Evolutionary conservation across 768 basidiomycete genomes (phyloP), one percentile per base, ranked within the genome.

Genomic region (Clitopilus passeckerianus): DNA sequence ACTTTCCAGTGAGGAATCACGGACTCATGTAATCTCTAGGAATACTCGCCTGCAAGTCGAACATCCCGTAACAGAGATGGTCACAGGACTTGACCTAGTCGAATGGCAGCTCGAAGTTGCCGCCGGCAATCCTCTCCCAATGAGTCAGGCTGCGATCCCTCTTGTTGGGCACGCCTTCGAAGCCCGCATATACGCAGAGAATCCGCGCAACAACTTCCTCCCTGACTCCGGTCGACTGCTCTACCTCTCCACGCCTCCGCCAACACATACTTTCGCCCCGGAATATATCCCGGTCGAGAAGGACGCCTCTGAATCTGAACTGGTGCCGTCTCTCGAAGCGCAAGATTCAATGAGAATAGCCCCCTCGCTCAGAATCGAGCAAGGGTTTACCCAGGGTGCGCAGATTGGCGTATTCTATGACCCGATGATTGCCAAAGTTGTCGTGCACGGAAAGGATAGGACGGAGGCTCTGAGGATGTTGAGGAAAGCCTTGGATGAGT

Each of bases 101-200:
- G 90, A 96, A 73, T 96, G 94, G 94, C 95, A 98, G 68, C 77
- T 97, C 20, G 89, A 93, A 77, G 91, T 96, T 35, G 94, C 95
- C 12, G 89, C 90, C 15, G 93, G 95, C 0, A 96, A 96, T 70
- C 80, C 86, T 0, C 80, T 98, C 27, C 91, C 93, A 9, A 79
- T 96, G 27, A 66, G 73, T 0, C 95, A 97, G 71, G 79, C 82
- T 0, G 75, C 86, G 15, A 89, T 98, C 58, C 93, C 91, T 1
- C 86, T 94, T 56, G 86, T 91, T 0, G 95, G 95, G 5, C 95
- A 96, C 63, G 91, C 94, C 0, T 96, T 96, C 64, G 95, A 96
- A 73, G 93, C 93, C 6, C 86, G 95, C 18, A 95, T 98, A 61
- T 97, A 98, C 68, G 95, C 95, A 1, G 95, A 97, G 71, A 92